Conservation (phyloP, 2,329 filamentous ascomycete genomes). For the Penicillium sp. region DNA sequence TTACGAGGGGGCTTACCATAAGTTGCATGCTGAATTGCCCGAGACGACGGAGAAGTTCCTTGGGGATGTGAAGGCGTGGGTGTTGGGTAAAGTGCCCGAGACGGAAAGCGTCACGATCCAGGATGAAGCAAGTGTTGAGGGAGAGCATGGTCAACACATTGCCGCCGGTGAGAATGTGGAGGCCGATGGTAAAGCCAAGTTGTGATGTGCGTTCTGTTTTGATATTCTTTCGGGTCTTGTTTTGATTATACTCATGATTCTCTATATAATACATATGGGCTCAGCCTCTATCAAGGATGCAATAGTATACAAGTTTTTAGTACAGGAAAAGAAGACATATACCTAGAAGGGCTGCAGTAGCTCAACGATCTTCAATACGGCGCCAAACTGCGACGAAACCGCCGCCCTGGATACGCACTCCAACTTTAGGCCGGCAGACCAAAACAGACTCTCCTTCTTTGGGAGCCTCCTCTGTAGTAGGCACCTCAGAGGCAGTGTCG, state of each 20-base stretch:
- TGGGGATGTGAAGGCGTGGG: constrained; percentile 65
- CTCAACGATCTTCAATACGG: constrained; percentile 38
- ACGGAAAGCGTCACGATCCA: neutral
- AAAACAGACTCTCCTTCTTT: constrained; percentile 42
- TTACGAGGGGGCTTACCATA: constrained; percentile 79
- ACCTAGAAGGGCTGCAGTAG: constrained; percentile 2
- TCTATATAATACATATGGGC: constrained; percentile 7
- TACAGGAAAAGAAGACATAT: constrained; percentile 4
- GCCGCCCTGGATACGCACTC: constrained; percentile 48
- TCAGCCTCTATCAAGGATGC: constrained; percentile 5
- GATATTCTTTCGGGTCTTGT: neutral
- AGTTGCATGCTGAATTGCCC: constrained; percentile 44
- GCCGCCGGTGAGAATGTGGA: neutral
- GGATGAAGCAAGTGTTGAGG: neutral
- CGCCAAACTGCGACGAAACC: constrained; percentile 54
- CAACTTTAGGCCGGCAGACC: constrained; percentile 55
- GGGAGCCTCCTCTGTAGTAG: constrained; percentile 12
- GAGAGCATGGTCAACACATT: neutral
- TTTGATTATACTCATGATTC: constrained; percentile 1
- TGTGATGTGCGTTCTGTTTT: constrained; percentile 4
- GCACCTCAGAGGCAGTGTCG: constrained; percentile 6
- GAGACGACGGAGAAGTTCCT: constrained; percentile 40
- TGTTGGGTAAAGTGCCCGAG: constrained; percentile 43
- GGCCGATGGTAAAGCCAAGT: constrained; percentile 5
- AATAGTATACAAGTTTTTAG: constrained; percentile 13